Percentiles rank a stretch among this genome's conserved stretches.
phyloP scores from a whole-genome alignment of 129 eudicot species.

The Heracleum sosnowskyi region DNA sequence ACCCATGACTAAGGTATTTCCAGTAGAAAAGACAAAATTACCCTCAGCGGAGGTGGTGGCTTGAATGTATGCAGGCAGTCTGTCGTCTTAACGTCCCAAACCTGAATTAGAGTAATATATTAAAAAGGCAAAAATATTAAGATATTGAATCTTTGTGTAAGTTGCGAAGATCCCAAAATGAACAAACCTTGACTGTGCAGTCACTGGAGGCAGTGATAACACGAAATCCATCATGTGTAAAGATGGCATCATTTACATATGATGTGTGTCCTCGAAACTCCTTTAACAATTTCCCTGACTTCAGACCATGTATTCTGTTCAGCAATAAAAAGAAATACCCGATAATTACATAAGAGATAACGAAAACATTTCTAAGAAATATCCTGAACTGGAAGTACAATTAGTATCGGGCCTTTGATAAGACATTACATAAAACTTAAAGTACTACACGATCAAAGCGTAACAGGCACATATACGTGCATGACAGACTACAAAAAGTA shows the following conservation, averaged over 20 bases:
- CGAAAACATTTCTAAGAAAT: neutral
- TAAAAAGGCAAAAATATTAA: neutral
- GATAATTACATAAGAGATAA: neutral
- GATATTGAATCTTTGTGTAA: slow-evolving; percentile 12
- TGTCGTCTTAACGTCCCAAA: slow-evolving; percentile 51
- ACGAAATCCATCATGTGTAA: slow-evolving; percentile 54
- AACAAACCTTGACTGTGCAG: slow-evolving; percentile 82
- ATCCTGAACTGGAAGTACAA: neutral
- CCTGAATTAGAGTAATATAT: slow-evolving; percentile 29
- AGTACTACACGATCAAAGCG: neutral
- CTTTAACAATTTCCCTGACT: slow-evolving; percentile 79
- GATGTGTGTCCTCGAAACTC: slow-evolving; percentile 95
- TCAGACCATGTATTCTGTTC: slow-evolving; percentile 76
- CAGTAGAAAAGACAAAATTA: neutral
- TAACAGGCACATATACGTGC: neutral
- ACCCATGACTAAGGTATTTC: neutral
- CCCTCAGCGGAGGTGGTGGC: slow-evolving; percentile 6
- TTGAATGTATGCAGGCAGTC: slow-evolving; percentile 9
- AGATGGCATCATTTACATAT: slow-evolving; percentile 85
- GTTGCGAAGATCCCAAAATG: neutral
- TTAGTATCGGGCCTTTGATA: neutral
- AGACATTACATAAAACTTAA: too few relatives aligned
- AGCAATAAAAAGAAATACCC: neutral
- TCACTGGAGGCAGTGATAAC: slow-evolving; percentile 31
- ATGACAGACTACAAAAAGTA: neutral